A percentile compares a stretch with the other conserved stretches of the same genome.
Evolutionary conservation across 768 basidiomycete species (phyloP).

Genomic region (Naematelia encephala): DNA sequence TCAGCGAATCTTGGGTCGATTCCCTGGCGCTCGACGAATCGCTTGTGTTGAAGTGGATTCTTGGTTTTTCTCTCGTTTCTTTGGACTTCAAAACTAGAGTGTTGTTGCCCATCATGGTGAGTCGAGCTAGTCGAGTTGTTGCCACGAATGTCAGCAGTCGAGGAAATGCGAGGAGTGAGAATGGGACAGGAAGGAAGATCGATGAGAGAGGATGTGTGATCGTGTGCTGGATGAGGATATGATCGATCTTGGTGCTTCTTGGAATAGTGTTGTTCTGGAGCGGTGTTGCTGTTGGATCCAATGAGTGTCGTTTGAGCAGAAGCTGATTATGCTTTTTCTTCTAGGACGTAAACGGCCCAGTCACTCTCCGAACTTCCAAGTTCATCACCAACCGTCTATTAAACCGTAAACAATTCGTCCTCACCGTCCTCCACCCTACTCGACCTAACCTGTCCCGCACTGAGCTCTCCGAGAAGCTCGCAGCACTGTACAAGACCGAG

Average conservation of each 20-base stretch:
- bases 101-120: slow-evolving; percentile 46
- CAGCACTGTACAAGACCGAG: slow-evolving; percentile 85
- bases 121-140: slow-evolving; percentile 10
- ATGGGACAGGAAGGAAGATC: neutral
- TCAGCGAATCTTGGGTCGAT: neutral
- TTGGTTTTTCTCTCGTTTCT: slow-evolving; percentile 11
- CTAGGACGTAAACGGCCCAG: slow-evolving; percentile 59
- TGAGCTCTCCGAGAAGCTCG: slow-evolving; percentile 90
- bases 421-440: slow-evolving; percentile 71
- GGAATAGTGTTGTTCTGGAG: no score
- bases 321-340: no score
- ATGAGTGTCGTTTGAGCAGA: no score
- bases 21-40: neutral
- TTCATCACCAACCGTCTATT: slow-evolving; percentile 99
- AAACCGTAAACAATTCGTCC: slow-evolving; percentile 89
- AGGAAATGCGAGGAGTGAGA: neutral
- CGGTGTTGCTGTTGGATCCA: no score
- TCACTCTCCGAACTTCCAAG: slow-evolving; percentile 97
- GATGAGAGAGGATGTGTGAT: slow-evolving; percentile 5
- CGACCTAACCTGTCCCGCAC: slow-evolving; percentile 89
- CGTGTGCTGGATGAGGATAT: neutral
- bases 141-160: neutral
- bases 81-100: slow-evolving; percentile 21
- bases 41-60: neutral
- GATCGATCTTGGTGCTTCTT: no score